Evolutionary conservation across 2,329 filamentous ascomycete genomes (phyloP).

Genomic region (Fonsecaea erecta): DNA sequence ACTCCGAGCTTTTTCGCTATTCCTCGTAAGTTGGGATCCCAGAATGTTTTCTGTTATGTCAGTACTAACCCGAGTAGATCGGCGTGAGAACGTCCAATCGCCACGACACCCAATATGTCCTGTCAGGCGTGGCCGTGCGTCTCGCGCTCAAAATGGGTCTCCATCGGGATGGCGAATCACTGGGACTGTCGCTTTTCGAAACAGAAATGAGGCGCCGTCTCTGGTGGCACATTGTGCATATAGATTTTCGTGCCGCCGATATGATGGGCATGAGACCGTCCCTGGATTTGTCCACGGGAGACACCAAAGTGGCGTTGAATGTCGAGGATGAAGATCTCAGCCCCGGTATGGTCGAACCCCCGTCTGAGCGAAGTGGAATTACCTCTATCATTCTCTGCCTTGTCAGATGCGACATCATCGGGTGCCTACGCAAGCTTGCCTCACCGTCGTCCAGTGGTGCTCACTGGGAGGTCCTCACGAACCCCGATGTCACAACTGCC

Average conservation of each 20-base stretch:
- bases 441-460: background rate
- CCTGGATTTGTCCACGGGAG: constrained; percentile 13
- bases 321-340: constrained; percentile 24
- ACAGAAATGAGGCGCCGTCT: constrained; percentile 29
- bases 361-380: background rate
- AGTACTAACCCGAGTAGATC: background rate
- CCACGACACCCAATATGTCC: constrained; percentile 41
- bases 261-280: constrained; percentile 6
- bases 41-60: background rate
- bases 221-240: constrained; percentile 29
- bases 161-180: constrained; percentile 25
- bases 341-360: constrained; percentile 10
- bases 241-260: constrained; percentile 22
- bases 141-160: constrained; percentile 30
- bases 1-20: background rate
- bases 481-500: background rate
- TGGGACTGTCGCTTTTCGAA: constrained; percentile 27
- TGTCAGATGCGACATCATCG: background rate
- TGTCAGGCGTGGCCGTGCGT: constrained; percentile 27
- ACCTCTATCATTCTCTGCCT: background rate
- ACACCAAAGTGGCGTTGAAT: constrained; percentile 18
- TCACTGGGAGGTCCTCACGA: background rate
- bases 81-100: background rate
- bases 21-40: background rate
- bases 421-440: background rate